Evolutionary conservation across 2,329 filamentous ascomycete species (phyloP).

Genomic region (Erysiphe neolycopersici): DNA sequence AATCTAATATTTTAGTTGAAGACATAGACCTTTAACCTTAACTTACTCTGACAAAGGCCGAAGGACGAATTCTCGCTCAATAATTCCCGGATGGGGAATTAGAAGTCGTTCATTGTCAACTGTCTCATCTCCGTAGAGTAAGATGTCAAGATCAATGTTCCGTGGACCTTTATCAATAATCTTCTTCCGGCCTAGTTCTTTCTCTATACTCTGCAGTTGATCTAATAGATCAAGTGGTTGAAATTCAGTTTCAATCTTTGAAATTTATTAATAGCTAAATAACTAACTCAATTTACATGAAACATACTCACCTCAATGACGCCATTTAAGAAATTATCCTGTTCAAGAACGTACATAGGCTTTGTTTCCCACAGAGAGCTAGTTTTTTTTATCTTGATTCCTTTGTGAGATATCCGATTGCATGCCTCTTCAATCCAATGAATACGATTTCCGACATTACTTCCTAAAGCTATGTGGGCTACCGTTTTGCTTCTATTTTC

Average conservation of each 20-base stretch:
- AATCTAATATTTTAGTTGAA: slow-evolving; percentile 18
- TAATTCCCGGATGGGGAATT: slow-evolving; percentile 62
- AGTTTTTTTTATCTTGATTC: slow-evolving; percentile 50
- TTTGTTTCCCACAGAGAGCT: slow-evolving; percentile 85
- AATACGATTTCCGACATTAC: slow-evolving; percentile 72
- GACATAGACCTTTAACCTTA: not conserved
- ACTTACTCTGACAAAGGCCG: slow-evolving; percentile 55
- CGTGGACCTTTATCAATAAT: slow-evolving; percentile 78
- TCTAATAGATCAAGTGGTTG: slow-evolving; percentile 53
- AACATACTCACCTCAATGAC: slow-evolving; percentile 48
- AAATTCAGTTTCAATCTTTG: slow-evolving; percentile 53
- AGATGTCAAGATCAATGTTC: slow-evolving; percentile 81
- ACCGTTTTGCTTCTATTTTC: slow-evolving; percentile 3
- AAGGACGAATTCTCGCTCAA: slow-evolving; percentile 82
- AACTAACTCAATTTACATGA: too few species aligned
- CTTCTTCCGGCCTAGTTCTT: slow-evolving; percentile 52
- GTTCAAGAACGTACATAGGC: slow-evolving; percentile 87
- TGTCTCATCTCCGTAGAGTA: slow-evolving; percentile 46
- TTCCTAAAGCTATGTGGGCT: slow-evolving; percentile 71
- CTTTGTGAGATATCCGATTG: slow-evolving; percentile 42
- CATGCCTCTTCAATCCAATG: slow-evolving; percentile 68
- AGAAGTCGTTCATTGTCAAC: slow-evolving; percentile 47
- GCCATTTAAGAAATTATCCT: slow-evolving; percentile 73
- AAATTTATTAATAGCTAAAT: not conserved
- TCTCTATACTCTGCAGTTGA: slow-evolving; percentile 62